Evolutionary conservation across 2,329 filamentous ascomycete genomes (phyloP).

Genomic region (Colletotrichum spinosum): DNA sequence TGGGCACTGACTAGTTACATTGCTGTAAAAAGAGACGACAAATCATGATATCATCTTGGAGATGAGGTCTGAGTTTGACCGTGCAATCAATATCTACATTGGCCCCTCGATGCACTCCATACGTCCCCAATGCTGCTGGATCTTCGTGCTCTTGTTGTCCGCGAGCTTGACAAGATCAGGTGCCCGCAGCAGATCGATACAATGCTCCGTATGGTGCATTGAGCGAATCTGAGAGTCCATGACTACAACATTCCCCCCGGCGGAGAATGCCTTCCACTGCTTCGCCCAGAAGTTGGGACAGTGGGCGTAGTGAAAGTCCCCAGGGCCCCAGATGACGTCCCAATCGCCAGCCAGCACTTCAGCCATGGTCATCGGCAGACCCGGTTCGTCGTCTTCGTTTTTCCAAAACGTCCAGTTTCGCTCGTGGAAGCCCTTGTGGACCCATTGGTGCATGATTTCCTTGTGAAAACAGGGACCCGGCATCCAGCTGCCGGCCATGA

Average conservation of each 20-base stretch:
- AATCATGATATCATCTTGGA: too few relatives aligned
- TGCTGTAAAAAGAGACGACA: too few relatives aligned
- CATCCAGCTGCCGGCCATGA: conserved; percentile 4
- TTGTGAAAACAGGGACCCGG: background rate
- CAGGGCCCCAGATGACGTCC: conserved; percentile 1
- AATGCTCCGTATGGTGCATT: conserved; percentile 1
- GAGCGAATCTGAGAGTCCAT: conserved; percentile 1
- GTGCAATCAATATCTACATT: background rate
- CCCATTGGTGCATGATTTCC: background rate
- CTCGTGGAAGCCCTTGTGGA: background rate
- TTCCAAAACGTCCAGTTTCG: background rate
- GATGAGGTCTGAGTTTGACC: too few relatives aligned
- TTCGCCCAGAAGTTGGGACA: conserved; percentile 2
- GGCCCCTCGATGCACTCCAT: background rate
- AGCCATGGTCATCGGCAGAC: background rate
- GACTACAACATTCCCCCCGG: background rate
- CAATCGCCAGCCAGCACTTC: background rate
- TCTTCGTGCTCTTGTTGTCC: background rate
- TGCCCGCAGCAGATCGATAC: background rate
- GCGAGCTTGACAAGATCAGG: background rate
- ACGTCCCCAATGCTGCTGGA: background rate
- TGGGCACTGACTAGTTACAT: too few relatives aligned
- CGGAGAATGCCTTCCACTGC: conserved; percentile 1
- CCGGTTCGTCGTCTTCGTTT: background rate
- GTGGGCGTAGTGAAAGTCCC: conserved; percentile 5